These are phyloP conservation scores for Penicillium sp. DNA, from an alignment of 2,329 filamentous ascomycete species.

Conservation along the genomic window DNA sequence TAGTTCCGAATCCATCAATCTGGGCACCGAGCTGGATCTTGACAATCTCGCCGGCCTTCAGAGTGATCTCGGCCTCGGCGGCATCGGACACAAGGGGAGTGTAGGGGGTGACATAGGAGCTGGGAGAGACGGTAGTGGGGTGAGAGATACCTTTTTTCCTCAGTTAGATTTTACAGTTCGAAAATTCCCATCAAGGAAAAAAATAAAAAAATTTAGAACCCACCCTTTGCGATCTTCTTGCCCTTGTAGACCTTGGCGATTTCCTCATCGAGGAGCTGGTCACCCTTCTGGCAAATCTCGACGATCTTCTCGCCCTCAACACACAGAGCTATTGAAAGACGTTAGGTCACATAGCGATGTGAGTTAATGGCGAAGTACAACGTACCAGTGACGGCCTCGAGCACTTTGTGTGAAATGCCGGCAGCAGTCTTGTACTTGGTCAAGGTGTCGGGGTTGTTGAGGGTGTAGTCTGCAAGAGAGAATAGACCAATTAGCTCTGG, in stretches of 20 bases:
- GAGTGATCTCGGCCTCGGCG: slow-evolving; percentile 74
- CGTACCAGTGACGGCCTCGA: slow-evolving; percentile 73
- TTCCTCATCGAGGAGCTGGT: slow-evolving; percentile 92
- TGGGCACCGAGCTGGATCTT: slow-evolving; percentile 99
- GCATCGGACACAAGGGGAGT: slow-evolving; percentile 86
- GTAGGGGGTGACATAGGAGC: slow-evolving; percentile 93
- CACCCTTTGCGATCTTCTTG: slow-evolving; percentile 94
- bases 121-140: slow-evolving; percentile 92
- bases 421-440: slow-evolving; percentile 99
- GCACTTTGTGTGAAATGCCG: slow-evolving; percentile 91
- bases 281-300: slow-evolving; percentile 90
- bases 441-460: slow-evolving; percentile 89
- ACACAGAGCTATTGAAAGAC: slow-evolving; percentile 57
- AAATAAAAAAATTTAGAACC: slow-evolving; percentile 26
- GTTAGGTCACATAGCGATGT: slow-evolving; percentile 20
- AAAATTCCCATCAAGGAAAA: not conserved
- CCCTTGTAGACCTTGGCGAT: slow-evolving; percentile 95
- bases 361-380: slow-evolving; percentile 11
- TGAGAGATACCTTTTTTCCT: slow-evolving; percentile 71
- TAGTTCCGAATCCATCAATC: slow-evolving; percentile 94
- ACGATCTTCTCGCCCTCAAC: slow-evolving; percentile 89
- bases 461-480: slow-evolving; percentile 68
- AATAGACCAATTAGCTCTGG: slow-evolving; percentile 17
- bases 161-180: not conserved
- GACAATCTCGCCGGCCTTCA: slow-evolving; percentile 83